phyloP scores from a whole-genome alignment of 106 monocot genomes.

The Phalaenopsis aphrodite region DNA sequence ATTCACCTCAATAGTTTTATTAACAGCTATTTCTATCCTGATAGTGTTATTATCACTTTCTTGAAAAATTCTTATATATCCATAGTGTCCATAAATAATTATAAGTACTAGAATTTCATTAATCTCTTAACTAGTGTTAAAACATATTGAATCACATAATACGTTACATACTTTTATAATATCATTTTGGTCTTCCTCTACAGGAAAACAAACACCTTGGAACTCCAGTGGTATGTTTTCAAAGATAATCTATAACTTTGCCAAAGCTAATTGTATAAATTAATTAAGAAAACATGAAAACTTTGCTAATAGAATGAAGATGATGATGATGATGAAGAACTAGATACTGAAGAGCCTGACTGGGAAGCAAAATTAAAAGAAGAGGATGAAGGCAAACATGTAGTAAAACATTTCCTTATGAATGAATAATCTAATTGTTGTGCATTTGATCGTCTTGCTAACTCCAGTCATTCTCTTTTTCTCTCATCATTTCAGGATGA shows the following conservation, averaged over 20 bases:
- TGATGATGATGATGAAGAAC: constrained; percentile 5
- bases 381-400: constrained; percentile 10
- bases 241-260: not conserved
- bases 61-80: not conserved
- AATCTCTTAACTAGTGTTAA: no score
- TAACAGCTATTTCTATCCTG: not conserved
- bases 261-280: not conserved
- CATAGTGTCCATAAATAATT: not conserved
- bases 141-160: no score
- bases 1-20: not conserved
- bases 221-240: not conserved
- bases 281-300: not conserved
- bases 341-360: not conserved
- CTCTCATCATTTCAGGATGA: constrained; percentile 5
- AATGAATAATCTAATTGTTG: not conserved
- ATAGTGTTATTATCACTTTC: not conserved
- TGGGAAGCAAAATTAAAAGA: constrained; percentile 9
- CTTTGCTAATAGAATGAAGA: not conserved
- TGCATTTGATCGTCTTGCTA: not conserved
- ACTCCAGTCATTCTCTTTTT: not conserved
- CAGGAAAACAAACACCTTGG: not conserved
- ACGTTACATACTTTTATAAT: no score
- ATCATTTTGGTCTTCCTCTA: not conserved
- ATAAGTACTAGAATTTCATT: no score
- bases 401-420: not conserved